These are phyloP conservation scores for Dryas alaskensis DNA, from an alignment of 306 rosid genomes.

Conservation along the genomic window DNA sequence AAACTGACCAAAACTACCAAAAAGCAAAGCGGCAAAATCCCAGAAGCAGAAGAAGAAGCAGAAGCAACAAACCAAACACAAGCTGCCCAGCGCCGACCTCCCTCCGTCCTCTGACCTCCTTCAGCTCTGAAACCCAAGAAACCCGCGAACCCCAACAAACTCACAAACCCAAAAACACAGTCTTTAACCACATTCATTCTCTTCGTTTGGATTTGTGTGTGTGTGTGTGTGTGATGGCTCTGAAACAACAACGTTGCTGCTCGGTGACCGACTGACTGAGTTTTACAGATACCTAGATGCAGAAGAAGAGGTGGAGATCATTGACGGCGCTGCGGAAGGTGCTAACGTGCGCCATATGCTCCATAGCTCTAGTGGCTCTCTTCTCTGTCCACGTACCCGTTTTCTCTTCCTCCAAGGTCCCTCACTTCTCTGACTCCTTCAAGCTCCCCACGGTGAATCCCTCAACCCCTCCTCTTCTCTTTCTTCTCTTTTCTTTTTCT, in stretches of 20 bases:
- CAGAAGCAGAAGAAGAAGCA: not conserved
- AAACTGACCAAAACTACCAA: not conserved
- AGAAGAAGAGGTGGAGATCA: slow-evolving; percentile 51
- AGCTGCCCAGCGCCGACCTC: not conserved
- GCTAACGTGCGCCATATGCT: slow-evolving; percentile 56
- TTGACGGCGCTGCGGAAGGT: slow-evolving; percentile 54
- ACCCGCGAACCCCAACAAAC: not conserved
- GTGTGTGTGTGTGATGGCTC: not conserved
- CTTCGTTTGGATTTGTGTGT: not conserved
- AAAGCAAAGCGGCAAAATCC: slow-evolving; percentile 20
- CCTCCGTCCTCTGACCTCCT: not conserved
- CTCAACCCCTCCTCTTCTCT: not conserved
- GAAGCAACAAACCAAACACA: not conserved
- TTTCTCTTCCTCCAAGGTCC: slow-evolving; percentile 55
- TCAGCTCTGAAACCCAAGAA: not conserved
- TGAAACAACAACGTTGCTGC: not conserved
- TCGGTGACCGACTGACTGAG: not conserved
- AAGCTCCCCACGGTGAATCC: slow-evolving; percentile 60
- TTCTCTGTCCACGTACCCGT: slow-evolving; percentile 58
- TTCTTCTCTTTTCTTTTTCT: not conserved
- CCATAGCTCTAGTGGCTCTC: slow-evolving; percentile 49
- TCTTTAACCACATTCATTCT: slow-evolving; percentile 7
- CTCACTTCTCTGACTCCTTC: slow-evolving; percentile 54
- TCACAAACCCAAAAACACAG: not conserved
- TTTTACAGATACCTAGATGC: slow-evolving; percentile 41